Base-by-base conservation (phyloP, 179 eudicot species). In the Beta corolliflora region DNA sequence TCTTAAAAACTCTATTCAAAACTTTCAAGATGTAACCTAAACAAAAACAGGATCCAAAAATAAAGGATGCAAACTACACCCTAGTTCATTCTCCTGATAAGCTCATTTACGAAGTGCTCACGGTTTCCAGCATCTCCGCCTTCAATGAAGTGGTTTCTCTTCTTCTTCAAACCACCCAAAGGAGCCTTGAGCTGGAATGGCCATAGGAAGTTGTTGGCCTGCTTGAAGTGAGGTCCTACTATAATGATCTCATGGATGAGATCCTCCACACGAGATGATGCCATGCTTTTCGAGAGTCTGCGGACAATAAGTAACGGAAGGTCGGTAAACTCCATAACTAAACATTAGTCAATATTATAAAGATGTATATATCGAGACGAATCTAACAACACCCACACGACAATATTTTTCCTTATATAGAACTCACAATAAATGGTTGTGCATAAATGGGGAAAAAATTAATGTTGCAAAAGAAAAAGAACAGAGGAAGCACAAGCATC, bases 101-200 rank as follows among this genome's bases (percentile, higher is more conserved):
- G 96, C 88, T 91, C 94, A 71, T 92, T 92, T 82, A 94, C 91
- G 63, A 75, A 88, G 61, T 87, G 87, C 74, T 94, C 94, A 44
- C 98, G 89, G 89, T 94, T 93, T 75, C 96, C 98, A 36, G 97
- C 97, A 86, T 94, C 98, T 58, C 98, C 97, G 46, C 97, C 98
- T 82, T 94, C 98, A 41, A 92, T 91, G 56, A 89, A 94, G 85
- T 93, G 98, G 84, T 93, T 93, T 76, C 97, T 89, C 89, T 94
- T 94, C 91, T 90, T 93, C 84, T 91, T 82, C 52, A 94, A 70
- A 75, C 97, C 98, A 54, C 97, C 96, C 88, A 91, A 83, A 5
- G 98, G 98, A 21, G 97, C 97, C 52, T 77, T 83, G 4, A 93
- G 91, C 77, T 93, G 88, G 41, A 94, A 94, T 52, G 98, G 97